phyloP scores from a whole-genome alignment of 2,329 filamentous ascomycete genomes.

The Aspergillus ibericus region DNA sequence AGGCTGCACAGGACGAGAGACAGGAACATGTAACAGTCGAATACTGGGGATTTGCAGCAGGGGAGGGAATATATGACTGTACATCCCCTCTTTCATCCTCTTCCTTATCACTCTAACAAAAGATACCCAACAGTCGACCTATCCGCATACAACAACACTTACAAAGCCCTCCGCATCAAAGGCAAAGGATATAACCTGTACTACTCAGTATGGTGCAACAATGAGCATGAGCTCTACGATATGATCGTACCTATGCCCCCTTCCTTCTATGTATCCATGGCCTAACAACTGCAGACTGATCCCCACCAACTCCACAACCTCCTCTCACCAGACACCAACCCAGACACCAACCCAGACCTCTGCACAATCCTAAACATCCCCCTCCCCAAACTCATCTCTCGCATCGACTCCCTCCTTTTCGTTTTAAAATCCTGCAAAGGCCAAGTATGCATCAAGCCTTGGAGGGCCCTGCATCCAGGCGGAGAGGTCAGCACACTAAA shows the following conservation, averaged over 20 bases:
- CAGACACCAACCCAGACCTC: background rate
- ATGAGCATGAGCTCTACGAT: constrained; percentile 43
- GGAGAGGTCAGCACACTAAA: background rate
- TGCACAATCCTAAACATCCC: constrained; percentile 22
- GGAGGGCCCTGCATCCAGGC: background rate
- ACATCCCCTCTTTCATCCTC: no score
- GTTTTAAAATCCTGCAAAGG: constrained; percentile 34
- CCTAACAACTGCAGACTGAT: constrained; percentile 27
- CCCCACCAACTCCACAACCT: constrained; percentile 40
- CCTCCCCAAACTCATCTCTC: constrained; percentile 22
- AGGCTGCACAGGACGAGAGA: background rate
- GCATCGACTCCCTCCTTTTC: constrained; percentile 39
- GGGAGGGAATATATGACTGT: background rate
- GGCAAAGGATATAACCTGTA: constrained; percentile 38
- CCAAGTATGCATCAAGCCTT: background rate
- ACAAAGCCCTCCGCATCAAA: constrained; percentile 39
- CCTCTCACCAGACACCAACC: constrained; percentile 22
- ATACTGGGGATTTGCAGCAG: background rate
- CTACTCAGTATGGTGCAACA: constrained; percentile 43
- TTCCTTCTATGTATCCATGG: no score
- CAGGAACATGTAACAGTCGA: constrained; percentile 3
- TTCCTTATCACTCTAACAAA: background rate
- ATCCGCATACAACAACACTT: constrained; percentile 37
- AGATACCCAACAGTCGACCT: background rate
- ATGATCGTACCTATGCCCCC: constrained; percentile 24